phyloP scores from a whole-genome alignment of 768 basidiomycete species.

The Suillus variegatus region DNA sequence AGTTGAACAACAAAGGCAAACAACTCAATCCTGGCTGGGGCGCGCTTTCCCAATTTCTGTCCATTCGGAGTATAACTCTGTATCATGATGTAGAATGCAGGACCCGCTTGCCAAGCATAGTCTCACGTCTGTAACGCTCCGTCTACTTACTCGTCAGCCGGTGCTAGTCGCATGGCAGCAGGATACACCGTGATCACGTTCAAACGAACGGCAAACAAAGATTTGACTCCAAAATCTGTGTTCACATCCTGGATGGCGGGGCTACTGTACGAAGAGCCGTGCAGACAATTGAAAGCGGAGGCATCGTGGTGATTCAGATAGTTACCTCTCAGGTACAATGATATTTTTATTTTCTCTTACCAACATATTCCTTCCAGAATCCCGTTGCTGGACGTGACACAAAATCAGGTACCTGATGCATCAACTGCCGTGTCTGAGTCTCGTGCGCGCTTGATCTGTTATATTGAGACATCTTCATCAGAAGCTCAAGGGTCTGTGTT shows the following conservation, averaged over 20 bases:
- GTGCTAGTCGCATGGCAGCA: slow-evolving; percentile 45
- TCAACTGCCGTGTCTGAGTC: slow-evolving; percentile 48
- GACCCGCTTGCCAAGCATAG: too few species aligned
- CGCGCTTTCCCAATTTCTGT: too few species aligned
- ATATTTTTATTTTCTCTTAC: not conserved
- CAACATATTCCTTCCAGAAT: slow-evolving; percentile 42
- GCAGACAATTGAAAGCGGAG: slow-evolving; percentile 78
- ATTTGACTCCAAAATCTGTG: slow-evolving; percentile 64
- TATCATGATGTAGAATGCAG: too few species aligned
- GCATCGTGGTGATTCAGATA: slow-evolving; percentile 67
- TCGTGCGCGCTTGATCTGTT: not conserved
- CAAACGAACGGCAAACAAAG: slow-evolving; percentile 59
- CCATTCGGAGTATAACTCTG: too few species aligned
- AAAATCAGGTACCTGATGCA: slow-evolving; percentile 65
- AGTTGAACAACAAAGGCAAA: too few species aligned
- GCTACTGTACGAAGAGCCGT: slow-evolving; percentile 71
- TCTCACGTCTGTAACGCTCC: too few species aligned
- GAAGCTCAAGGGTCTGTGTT: not conserved
- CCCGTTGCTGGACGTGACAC: slow-evolving; percentile 63
- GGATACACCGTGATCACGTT: slow-evolving; percentile 82
- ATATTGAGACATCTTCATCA: not conserved
- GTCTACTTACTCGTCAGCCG: too few species aligned
- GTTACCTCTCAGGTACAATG: slow-evolving; percentile 55
- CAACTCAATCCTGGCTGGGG: too few species aligned
- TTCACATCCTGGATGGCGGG: slow-evolving; percentile 82